A percentile compares a stretch with the other conserved stretches of the same genome.
Conservation (phyloP, 75 land plant species). For the Cunninghamia lanceolata region DNA sequence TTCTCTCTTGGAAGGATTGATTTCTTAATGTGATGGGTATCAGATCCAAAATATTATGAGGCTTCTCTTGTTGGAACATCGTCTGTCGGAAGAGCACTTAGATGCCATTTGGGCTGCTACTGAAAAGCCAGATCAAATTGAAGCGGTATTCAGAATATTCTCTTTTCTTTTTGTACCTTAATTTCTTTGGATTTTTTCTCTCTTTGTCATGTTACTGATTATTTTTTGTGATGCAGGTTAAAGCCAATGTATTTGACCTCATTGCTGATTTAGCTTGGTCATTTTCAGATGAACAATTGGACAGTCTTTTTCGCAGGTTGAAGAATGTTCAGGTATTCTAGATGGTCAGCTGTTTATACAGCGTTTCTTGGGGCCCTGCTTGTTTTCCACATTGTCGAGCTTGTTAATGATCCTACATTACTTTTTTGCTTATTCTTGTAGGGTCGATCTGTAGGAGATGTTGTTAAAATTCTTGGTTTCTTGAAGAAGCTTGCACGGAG, state of each 20-base stretch:
- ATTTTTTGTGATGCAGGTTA: conserved; percentile 17
- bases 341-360: neutral
- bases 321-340: conserved; percentile 22
- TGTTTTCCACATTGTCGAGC: neutral
- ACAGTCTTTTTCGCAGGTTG: conserved; percentile 25
- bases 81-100: conserved; percentile 25
- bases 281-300: conserved; percentile 31
- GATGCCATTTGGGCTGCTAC: conserved; percentile 27
- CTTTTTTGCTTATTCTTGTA: conserved; percentile 2
- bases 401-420: neutral
- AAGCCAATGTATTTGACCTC: conserved; percentile 31
- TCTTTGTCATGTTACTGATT: neutral
- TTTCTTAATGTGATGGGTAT: neutral
- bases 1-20: neutral
- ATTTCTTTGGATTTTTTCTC: neutral
- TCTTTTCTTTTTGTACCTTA: neutral
- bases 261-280: conserved; percentile 36
- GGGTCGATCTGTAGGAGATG: conserved; percentile 25
- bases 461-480: conserved; percentile 19
- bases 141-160: conserved; percentile 15
- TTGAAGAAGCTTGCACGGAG: conserved; percentile 28
- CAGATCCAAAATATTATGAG: conserved; percentile 31
- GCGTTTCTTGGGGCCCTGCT: neutral
- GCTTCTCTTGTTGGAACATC: conserved; percentile 22
- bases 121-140: conserved; percentile 31